Evolutionary conservation across 345 rosid genomes (phyloP), one percentile per base, ranked within the genome.

Genomic region (Aquilaria yunnanensis): DNA sequence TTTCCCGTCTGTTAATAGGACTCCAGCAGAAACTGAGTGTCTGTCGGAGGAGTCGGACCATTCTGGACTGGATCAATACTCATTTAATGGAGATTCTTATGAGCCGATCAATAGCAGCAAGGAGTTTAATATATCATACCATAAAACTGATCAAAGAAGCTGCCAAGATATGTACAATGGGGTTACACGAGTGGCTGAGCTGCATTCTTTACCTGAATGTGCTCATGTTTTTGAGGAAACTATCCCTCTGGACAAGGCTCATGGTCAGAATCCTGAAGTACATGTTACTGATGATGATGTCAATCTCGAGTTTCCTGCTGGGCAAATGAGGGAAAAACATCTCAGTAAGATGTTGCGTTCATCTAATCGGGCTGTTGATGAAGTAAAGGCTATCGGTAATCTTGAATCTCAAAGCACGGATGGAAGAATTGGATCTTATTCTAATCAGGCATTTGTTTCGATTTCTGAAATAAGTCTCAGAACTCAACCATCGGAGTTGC

Each of bases 401-500:
- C 60, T 62, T 67, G 60, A 67, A 59, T 33, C 56, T 46, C 75
- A 66, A 47, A 77, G 66, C 72, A 72, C 54, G 47, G 78, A 70
- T 63, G 69, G 46, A 45, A 74, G 81, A 60, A 71, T 61, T 62
- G 68, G 60, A 54, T 80, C 83, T 70, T 71, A 51, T 69, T 78
- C 81, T 45, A 73, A 66, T 66, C 76, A 75, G 66, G 53, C 56
- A 58, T 94, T 90, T 77, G 81, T 90, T 45, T 83, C 89, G 33
- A 76, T 94, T 71, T 82, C 96, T 30, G 91, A 86, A 64, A 74
- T 94, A 71, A 90, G 75, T 73, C 82, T 94, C 64, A 81, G 75
- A 80, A 94, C 99, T 54, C 71, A 65, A 63, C 99, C 97, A 33
- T 80, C 87, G 58, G 81, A 85, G 3, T 67, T 88, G 75, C 97